Evolutionary conservation across 2,329 filamentous ascomycete genomes (phyloP).

Genomic region (Pestalotiopsis fici): DNA sequence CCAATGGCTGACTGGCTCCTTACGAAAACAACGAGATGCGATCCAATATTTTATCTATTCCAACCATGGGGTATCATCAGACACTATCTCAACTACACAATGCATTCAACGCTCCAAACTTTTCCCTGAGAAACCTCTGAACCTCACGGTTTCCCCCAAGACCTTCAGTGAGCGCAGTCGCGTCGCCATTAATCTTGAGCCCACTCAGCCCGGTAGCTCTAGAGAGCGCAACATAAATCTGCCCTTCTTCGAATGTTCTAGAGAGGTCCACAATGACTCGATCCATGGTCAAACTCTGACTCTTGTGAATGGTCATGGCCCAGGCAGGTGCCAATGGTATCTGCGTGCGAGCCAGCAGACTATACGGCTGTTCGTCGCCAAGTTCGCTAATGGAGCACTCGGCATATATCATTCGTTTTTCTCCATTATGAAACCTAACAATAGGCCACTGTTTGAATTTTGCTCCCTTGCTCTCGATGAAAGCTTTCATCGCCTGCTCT

Average conservation of each 20-base stretch:
- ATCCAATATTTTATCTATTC: background rate
- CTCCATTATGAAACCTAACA: conserved; percentile 53
- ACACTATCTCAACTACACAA: background rate
- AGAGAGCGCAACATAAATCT: conserved; percentile 65
- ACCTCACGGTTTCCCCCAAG: conserved; percentile 34
- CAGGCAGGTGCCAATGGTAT: conserved; percentile 61
- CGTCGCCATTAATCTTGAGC: conserved; percentile 37
- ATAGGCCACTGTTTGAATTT: conserved; percentile 45
- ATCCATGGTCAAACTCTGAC: conserved; percentile 64
- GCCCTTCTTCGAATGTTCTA: conserved; percentile 55
- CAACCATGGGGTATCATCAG: background rate
- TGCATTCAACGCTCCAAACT: conserved; percentile 29
- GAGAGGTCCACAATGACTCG: conserved; percentile 56
- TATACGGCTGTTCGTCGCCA: conserved; percentile 46
- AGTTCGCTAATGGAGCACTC: conserved; percentile 50
- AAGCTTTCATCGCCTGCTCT: conserved; percentile 37
- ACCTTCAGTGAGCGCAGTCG: conserved; percentile 24
- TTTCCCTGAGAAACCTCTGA: conserved; percentile 32
- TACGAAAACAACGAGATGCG: background rate
- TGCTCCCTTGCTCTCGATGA: conserved; percentile 31
- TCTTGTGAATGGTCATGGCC: conserved; percentile 66
- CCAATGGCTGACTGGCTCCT: background rate
- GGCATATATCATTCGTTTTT: conserved; percentile 45
- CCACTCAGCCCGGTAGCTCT: conserved; percentile 53
- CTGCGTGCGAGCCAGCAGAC: conserved; percentile 56